Conservation (phyloP, 2,329 filamentous ascomycete genomes). For the Zymoseptoria brevis region DNA sequence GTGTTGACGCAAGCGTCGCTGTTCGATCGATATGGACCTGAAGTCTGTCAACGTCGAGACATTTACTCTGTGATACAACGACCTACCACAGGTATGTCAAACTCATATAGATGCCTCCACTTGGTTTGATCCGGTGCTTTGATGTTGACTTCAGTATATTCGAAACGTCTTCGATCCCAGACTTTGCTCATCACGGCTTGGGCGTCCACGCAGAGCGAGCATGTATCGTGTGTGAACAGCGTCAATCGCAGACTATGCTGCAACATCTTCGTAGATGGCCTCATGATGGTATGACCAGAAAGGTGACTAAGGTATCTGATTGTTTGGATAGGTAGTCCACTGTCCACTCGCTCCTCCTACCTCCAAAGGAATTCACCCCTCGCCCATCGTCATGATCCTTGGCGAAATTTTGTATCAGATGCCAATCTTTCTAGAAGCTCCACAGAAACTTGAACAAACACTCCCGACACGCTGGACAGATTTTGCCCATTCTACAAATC, state of each 20-base stretch:
- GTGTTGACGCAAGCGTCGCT: conserved; percentile 41
- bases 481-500: neutral
- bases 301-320: neutral
- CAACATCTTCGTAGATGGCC: conserved; percentile 1
- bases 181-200: conserved; percentile 61
- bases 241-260: conserved; percentile 44
- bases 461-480: neutral
- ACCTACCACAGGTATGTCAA: conserved; percentile 70
- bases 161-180: conserved; percentile 59
- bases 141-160: conserved; percentile 62
- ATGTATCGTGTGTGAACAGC: conserved; percentile 65
- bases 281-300: neutral
- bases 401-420: neutral
- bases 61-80: neutral
- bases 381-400: neutral
- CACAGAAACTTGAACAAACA: neutral
- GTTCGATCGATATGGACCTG: conserved; percentile 56
- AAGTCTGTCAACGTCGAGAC: neutral
- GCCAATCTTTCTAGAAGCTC: neutral
- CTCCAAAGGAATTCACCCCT: too few relatives aligned
- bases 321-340: neutral
- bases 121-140: conserved; percentile 53
- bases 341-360: too few relatives aligned
- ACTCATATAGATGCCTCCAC: conserved; percentile 70
- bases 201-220: conserved; percentile 62